phyloP scores from a whole-genome alignment of 306 rosid genomes.

The Gastrolobium villosum region DNA sequence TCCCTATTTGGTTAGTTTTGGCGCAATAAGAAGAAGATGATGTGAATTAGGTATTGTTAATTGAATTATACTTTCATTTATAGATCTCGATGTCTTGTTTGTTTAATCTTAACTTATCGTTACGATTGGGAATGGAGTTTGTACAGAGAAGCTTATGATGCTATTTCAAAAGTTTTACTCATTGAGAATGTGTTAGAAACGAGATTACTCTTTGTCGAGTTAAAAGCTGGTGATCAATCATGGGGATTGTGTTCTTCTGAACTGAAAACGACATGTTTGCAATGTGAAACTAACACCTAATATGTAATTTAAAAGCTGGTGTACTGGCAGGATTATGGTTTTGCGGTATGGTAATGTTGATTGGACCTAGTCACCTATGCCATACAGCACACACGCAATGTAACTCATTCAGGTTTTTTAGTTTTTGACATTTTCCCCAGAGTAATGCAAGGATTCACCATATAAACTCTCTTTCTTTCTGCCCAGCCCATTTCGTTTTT shows the following conservation, averaged over 20 bases:
- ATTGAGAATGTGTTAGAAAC: neutral
- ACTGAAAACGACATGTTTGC: neutral
- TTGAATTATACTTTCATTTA: conserved; percentile 13
- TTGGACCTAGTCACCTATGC: neutral
- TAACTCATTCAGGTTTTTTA: neutral
- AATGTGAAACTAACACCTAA: neutral
- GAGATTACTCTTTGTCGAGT: conserved; percentile 24
- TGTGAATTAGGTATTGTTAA: conserved; percentile 34
- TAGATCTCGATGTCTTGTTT: neutral
- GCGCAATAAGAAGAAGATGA: neutral
- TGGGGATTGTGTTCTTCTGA: conserved; percentile 25
- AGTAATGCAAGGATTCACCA: conserved; percentile 18
- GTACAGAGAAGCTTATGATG: conserved; percentile 1
- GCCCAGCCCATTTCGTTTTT: neutral
- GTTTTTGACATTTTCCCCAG: neutral
- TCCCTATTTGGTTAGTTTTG: conserved; percentile 19
- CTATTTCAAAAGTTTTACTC: conserved; percentile 10
- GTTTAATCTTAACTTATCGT: neutral
- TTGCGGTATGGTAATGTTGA: conserved; percentile 17
- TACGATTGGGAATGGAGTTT: conserved; percentile 4
- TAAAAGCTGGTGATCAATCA: conserved; percentile 17
- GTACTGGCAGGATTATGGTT: neutral
- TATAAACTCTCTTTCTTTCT: conserved; percentile 24
- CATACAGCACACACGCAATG: neutral
- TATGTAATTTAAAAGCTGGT: neutral